Evolutionary conservation across 1,284 basidiomycete genomes (phyloP).

Genomic region (Pseudozyma pruni): DNA sequence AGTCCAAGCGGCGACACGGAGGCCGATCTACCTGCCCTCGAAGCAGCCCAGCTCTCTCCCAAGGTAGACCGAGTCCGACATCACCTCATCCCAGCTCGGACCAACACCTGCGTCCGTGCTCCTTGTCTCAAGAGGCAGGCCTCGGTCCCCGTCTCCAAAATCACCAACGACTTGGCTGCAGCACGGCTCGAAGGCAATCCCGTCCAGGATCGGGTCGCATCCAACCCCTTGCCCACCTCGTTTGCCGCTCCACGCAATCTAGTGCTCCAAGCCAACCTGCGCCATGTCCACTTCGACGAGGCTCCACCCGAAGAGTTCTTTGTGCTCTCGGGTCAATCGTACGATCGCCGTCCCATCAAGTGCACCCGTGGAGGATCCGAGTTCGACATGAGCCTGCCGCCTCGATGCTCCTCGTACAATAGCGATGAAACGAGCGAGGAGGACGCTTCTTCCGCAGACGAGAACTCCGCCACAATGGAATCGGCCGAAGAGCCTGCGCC

Average conservation of each 20-base stretch:
- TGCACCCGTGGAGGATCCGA: constrained; percentile 55
- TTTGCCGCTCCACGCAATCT: constrained; percentile 34
- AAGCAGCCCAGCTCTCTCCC: constrained; percentile 39
- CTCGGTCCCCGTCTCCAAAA: constrained; percentile 24
- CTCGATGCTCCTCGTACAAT: constrained; percentile 38
- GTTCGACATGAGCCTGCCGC: constrained; percentile 56
- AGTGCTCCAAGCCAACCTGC: constrained; percentile 11
- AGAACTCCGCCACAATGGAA: constrained; percentile 5
- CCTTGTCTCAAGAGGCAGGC: constrained; percentile 49
- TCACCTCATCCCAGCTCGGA: constrained; percentile 47
- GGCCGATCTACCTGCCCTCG: constrained; percentile 27
- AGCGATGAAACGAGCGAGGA: constrained; percentile 36
- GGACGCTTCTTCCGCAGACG: constrained; percentile 30
- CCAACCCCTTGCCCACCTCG: constrained; percentile 29
- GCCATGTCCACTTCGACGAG: constrained; percentile 54
- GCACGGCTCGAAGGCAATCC: constrained; percentile 15
- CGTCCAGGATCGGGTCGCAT: constrained; percentile 28
- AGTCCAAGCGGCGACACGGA: constrained; percentile 14
- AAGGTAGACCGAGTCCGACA: constrained; percentile 39
- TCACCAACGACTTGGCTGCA: constrained; percentile 18
- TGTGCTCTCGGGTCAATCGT: constrained; percentile 46
- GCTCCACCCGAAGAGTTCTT: constrained; percentile 52
- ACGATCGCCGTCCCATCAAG: constrained; percentile 59
- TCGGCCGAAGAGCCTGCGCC: constrained; percentile 37
- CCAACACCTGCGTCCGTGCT: constrained; percentile 44